Evolutionary conservation across 345 rosid species (phyloP).

Genomic region (Chamaenerion angustifolium): DNA sequence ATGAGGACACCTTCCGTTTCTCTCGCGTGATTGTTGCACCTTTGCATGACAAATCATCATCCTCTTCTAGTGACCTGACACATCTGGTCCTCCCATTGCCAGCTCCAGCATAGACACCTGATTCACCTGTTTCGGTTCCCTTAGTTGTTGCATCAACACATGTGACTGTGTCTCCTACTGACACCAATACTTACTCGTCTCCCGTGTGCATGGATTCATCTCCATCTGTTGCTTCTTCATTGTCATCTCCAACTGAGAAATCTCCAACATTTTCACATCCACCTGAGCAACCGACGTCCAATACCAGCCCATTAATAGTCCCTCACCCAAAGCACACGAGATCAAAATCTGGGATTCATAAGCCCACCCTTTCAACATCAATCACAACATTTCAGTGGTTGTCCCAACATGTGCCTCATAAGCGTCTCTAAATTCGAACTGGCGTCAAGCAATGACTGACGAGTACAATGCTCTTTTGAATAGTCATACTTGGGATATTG

Average conservation of each 20-base stretch:
- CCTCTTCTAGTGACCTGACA: too few relatives aligned
- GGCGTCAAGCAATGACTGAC: neutral
- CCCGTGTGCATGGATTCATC: too few relatives aligned
- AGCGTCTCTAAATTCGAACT: neutral
- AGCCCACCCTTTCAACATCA: neutral
- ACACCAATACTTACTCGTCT: too few relatives aligned
- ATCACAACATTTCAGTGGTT: too few relatives aligned
- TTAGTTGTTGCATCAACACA: too few relatives aligned
- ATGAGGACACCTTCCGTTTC: neutral
- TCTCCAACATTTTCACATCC: neutral
- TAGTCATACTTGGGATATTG: neutral
- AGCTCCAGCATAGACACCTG: too few relatives aligned
- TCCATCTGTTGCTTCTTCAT: too few relatives aligned
- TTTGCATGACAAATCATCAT: neutral
- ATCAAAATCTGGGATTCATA: neutral
- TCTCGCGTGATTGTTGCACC: neutral
- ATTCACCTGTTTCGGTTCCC: too few relatives aligned
- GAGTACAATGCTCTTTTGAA: neutral
- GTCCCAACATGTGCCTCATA: constrained; percentile 2
- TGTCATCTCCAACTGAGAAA: too few relatives aligned
- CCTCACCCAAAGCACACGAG: neutral
- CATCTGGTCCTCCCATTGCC: too few relatives aligned
- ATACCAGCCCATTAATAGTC: neutral
- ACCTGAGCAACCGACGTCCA: neutral
- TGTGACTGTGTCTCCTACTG: too few relatives aligned